Evolutionary conservation across 768 basidiomycete species (phyloP).

Genomic region (Lactifluus piperatus): DNA sequence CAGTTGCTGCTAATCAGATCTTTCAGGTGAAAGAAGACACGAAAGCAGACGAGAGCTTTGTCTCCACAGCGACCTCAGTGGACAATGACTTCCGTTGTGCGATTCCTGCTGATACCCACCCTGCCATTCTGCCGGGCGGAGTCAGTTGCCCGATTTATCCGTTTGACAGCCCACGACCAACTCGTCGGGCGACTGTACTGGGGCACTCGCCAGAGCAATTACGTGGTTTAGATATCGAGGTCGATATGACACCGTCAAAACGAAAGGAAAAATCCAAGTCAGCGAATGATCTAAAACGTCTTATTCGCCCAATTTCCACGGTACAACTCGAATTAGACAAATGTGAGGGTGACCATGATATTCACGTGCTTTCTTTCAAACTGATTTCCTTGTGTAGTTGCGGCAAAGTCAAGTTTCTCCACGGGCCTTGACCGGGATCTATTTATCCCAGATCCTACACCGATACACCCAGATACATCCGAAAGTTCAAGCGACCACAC

Average conservation of each 20-base stretch:
- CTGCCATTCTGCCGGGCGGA: slow-evolving; percentile 23
- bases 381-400: slow-evolving; percentile 13
- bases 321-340: slow-evolving; percentile 58
- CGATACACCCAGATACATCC: slow-evolving; percentile 32
- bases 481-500: slow-evolving; percentile 22
- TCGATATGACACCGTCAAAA: slow-evolving; percentile 48
- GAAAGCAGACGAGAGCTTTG: slow-evolving; percentile 25
- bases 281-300: slow-evolving; percentile 53
- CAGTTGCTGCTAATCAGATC: slow-evolving; percentile 62
- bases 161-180: slow-evolving; percentile 29
- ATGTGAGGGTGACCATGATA: slow-evolving; percentile 34
- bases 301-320: slow-evolving; percentile 57
- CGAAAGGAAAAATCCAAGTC: slow-evolving; percentile 59
- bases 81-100: neutral
- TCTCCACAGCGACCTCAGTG: slow-evolving; percentile 5
- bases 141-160: slow-evolving; percentile 15
- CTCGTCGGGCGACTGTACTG: slow-evolving; percentile 57
- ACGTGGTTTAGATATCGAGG: slow-evolving; percentile 26
- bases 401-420: slow-evolving; percentile 18
- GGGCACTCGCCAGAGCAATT: slow-evolving; percentile 46
- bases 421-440: slow-evolving; percentile 49
- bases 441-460: slow-evolving; percentile 49
- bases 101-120: slow-evolving; percentile 19
- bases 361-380: neutral
- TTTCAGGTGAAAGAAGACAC: slow-evolving; percentile 42